Percentiles rank a stretch among this genome's conserved stretches.
These are phyloP conservation scores for Fremontodendron californicum DNA, from an alignment of 345 rosid species.

Conservation along the genomic window DNA sequence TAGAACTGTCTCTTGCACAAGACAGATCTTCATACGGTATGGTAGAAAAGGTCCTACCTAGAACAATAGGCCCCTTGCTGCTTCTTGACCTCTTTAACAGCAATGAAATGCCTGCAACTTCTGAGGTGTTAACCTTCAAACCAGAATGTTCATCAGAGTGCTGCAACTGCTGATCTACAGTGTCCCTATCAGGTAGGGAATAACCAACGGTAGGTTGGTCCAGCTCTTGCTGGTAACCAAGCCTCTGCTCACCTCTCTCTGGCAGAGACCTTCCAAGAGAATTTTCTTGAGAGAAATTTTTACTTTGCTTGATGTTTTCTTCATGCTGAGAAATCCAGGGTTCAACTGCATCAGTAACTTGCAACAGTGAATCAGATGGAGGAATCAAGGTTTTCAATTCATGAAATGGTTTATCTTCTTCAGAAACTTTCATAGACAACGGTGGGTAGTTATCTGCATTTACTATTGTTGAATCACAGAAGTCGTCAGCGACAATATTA, in stretches of 20 bases:
- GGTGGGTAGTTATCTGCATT: slow-evolving; percentile 25
- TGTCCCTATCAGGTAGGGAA: slow-evolving; percentile 27
- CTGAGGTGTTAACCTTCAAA: slow-evolving; percentile 38
- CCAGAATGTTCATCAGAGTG: slow-evolving; percentile 26
- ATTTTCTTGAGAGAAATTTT: slow-evolving; percentile 29
- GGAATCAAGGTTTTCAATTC: slow-evolving; percentile 26
- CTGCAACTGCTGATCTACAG: slow-evolving; percentile 32
- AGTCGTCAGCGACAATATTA: slow-evolving; percentile 24
- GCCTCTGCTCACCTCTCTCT: slow-evolving; percentile 40
- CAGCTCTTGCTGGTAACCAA: slow-evolving; percentile 31
- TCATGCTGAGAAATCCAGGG: slow-evolving; percentile 26
- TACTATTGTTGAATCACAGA: slow-evolving; percentile 27
- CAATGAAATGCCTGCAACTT: slow-evolving; percentile 59
- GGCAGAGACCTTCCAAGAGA: slow-evolving; percentile 27
- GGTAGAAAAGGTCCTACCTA: slow-evolving; percentile 59
- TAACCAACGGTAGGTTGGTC: slow-evolving; percentile 35
- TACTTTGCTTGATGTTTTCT: slow-evolving; percentile 34
- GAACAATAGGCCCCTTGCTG: slow-evolving; percentile 62
- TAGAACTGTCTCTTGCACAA: slow-evolving; percentile 57
- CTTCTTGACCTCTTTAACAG: slow-evolving; percentile 79
- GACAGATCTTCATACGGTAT: slow-evolving; percentile 66
- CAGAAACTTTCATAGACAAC: slow-evolving; percentile 26
- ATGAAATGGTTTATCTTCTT: slow-evolving; percentile 28
- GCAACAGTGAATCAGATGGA: slow-evolving; percentile 26
- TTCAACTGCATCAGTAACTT: slow-evolving; percentile 32